Conservation (phyloP, 768 basidiomycete genomes). For the Lepiota brunneoincarnata region DNA sequence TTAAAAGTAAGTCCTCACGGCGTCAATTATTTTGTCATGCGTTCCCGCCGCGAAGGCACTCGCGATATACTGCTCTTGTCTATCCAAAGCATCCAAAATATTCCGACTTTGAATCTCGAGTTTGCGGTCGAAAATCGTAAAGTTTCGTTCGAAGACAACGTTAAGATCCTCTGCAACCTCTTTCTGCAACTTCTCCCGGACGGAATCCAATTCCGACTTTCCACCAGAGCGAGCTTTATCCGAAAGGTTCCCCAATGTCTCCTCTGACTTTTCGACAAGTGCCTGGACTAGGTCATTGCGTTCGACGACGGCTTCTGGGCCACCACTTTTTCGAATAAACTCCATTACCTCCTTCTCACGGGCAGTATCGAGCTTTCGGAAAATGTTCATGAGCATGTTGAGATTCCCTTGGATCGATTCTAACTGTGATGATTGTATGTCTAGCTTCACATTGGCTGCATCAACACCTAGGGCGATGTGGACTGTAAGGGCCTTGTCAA, state of each 20-base stretch:
- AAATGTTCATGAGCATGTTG: constrained; percentile 32
- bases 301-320: constrained; percentile 29
- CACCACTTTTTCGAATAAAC: constrained; percentile 40
- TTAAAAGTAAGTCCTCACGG: constrained; percentile 29
- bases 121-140: constrained; percentile 43
- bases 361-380: constrained; percentile 35
- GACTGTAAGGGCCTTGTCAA: constrained; percentile 31
- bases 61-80: background rate
- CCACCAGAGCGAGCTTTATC: no score
- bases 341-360: constrained; percentile 34
- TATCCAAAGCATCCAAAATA: no score
- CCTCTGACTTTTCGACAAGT: constrained; percentile 28
- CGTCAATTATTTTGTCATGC: constrained; percentile 42
- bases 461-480: constrained; percentile 37
- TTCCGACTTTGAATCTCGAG: constrained; percentile 40
- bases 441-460: constrained; percentile 22
- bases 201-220: background rate
- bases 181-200: constrained; percentile 26
- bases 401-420: constrained; percentile 32
- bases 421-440: no score
- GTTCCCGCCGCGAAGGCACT: constrained; percentile 25
- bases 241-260: constrained; percentile 21
- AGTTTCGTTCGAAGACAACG: constrained; percentile 33
- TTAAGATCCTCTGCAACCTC: constrained; percentile 37
- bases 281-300: constrained; percentile 30